phyloP scores from a whole-genome alignment of 2,329 filamentous ascomycete genomes.

The Colletotrichum simmondsii region DNA sequence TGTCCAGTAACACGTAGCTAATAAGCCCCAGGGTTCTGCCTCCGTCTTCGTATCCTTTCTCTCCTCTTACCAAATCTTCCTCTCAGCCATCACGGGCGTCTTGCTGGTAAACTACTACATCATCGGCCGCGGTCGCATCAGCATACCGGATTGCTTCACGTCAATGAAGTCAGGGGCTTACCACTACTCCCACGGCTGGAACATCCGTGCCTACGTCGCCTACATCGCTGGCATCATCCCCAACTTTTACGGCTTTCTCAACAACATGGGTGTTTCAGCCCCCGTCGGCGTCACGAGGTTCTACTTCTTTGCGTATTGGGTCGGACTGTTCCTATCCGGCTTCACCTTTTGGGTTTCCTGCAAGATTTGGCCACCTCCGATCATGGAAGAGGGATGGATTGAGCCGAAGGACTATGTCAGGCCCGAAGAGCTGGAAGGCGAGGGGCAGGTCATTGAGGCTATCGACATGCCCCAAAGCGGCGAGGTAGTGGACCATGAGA shows the following conservation, averaged over 20 bases:
- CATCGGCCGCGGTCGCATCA: conserved; percentile 46
- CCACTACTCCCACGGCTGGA: conserved; percentile 29
- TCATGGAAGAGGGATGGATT: conserved; percentile 32
- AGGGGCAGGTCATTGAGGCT: conserved; percentile 19
- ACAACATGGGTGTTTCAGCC: conserved; percentile 50
- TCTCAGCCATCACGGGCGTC: conserved; percentile 52
- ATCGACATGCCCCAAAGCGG: not conserved
- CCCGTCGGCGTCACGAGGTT: conserved; percentile 51
- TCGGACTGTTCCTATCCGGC: conserved; percentile 59
- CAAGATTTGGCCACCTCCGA: conserved; percentile 35
- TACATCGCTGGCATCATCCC: conserved; percentile 48
- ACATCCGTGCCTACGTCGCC: conserved; percentile 32
- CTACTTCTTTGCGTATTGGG: conserved; percentile 67
- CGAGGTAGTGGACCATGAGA: not conserved
- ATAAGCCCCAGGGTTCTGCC: conserved; percentile 42
- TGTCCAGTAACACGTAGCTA: conserved; percentile 51
- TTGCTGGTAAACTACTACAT: conserved; percentile 49
- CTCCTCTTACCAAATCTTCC: conserved; percentile 49
- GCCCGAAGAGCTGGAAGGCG: conserved; percentile 20
- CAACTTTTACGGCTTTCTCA: conserved; percentile 54
- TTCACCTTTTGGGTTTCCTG: conserved; percentile 37
- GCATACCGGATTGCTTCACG: conserved; percentile 44
- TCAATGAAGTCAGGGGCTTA: conserved; percentile 23
- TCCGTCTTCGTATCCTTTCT: conserved; percentile 49
- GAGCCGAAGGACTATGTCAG: conserved; percentile 36